Conservation (phyloP, 352 stramenopile species). For the Stephanocyclus meneghinianus region DNA sequence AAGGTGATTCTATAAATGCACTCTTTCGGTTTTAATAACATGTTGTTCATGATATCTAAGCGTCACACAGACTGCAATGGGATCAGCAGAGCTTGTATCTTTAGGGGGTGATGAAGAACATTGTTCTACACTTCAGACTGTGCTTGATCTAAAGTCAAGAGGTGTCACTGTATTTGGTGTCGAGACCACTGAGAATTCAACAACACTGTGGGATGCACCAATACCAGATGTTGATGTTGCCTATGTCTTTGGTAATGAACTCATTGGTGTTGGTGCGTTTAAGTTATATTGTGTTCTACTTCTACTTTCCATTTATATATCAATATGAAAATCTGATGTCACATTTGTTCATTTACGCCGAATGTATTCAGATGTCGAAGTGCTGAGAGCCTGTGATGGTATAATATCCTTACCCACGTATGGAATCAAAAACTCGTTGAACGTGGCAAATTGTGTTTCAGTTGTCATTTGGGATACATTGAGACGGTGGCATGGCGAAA, state of each 20-base stretch:
- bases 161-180: constrained; percentile 44
- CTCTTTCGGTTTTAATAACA: constrained; percentile 18
- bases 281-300: too few relatives aligned
- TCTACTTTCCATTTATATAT: background rate
- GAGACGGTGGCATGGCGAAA: constrained; percentile 15
- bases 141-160: constrained; percentile 48
- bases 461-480: constrained; percentile 77
- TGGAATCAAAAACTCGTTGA: constrained; percentile 83
- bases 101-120: constrained; percentile 15
- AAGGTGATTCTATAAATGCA: background rate
- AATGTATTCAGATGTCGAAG: constrained; percentile 38
- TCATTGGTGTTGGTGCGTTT: constrained; percentile 66
- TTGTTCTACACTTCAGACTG: constrained; percentile 42
- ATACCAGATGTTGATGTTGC: constrained; percentile 43
- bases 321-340: background rate
- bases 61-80: constrained; percentile 36
- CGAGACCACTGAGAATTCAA: constrained; percentile 53
- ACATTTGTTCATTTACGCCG: background rate
- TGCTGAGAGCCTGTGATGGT: constrained; percentile 70
- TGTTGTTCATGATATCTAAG: too few relatives aligned
- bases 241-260: constrained; percentile 78
- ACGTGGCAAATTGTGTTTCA: constrained; percentile 77
- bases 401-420: constrained; percentile 81
- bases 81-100: constrained; percentile 53
- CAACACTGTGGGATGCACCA: constrained; percentile 38